Base-by-base conservation (phyloP, 352 stramenopile species). In the Aphanomyces stellatus region DNA sequence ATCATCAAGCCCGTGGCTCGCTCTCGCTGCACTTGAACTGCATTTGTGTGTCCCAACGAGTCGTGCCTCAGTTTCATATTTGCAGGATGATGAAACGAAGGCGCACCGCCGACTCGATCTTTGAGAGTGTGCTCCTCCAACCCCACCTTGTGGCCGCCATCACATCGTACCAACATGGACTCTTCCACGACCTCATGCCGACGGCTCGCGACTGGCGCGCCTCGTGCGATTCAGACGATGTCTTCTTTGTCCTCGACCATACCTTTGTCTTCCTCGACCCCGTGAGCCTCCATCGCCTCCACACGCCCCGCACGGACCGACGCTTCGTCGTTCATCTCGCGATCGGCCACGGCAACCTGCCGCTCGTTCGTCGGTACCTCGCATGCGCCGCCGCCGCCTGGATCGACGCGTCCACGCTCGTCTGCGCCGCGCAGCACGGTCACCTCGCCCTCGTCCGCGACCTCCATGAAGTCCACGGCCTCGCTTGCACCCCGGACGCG, bases 381-480 rank as follows among this genome's bases (percentile, higher is more conserved):
- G 17, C 30, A 5, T 65, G 59, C 24, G 35, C 42, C n/a, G 41
- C 34, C 6, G 7, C 13, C 5, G 28, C 35, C 0, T 65, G 59
- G 59, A 55, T 55, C n/a, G 56, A 33, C 31, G 22, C 49, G 27
- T 24, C 57, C 31, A 65, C 59, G 7, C 49, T 65, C 4, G n/a
- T 53, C n/a, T 65, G 59, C 46, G 66, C 66, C 25, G 66, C 59
- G 2, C 46, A 33, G 4, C 30, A 62, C 25, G 66, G 66, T 24
- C n/a, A 69, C 33, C 34, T 72, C 28, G 51, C 67, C 1, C 69
- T 73, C 33, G 57, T 73, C 27, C 35, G 33, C 7, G 64, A 69
- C 22, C 64, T 73, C 37, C 53, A 67, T 41, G 62, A 64, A 30
- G 37, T 28, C 2, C 62, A 56, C 34, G 55, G 55, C 34, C 19